phyloP scores from a whole-genome alignment of 768 basidiomycete species.

The Leccinum boreale region DNA sequence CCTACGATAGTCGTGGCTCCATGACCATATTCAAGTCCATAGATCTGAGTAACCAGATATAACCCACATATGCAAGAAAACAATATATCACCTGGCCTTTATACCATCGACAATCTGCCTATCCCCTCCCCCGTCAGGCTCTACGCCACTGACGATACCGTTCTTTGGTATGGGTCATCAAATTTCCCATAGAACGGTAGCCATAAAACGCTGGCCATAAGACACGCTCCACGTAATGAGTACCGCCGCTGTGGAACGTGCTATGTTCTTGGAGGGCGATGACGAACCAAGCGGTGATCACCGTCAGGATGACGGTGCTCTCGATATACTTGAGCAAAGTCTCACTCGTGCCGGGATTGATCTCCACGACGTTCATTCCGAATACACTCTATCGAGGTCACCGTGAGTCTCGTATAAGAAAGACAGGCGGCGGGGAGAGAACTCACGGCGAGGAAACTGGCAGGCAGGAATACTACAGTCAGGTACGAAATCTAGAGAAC shows the following conservation, averaged over 20 bases:
- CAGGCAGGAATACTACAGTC: constrained; percentile 61
- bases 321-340: constrained; percentile 39
- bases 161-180: neutral
- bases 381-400: constrained; percentile 29
- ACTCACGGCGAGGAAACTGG: constrained; percentile 38
- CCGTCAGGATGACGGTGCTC: constrained; percentile 48
- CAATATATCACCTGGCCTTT: neutral
- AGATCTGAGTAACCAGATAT: neutral
- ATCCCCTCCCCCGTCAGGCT: neutral
- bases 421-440: constrained; percentile 12
- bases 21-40: neutral
- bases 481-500: constrained; percentile 48
- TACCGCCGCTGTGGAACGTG: constrained; percentile 15
- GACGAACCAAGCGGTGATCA: constrained; percentile 52
- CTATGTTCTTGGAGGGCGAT: constrained; percentile 45
- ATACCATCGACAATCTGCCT: neutral
- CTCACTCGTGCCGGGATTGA: constrained; percentile 24
- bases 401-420: neutral
- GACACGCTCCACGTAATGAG: constrained; percentile 7
- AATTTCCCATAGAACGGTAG: neutral
- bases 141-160: neutral
- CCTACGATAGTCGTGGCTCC: neutral
- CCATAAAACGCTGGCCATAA: constrained; percentile 20
- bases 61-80: neutral
- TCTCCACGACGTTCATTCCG: constrained; percentile 31